Conservation (phyloP, 768 basidiomycete genomes). For the Xanthoconium stramineum region DNA sequence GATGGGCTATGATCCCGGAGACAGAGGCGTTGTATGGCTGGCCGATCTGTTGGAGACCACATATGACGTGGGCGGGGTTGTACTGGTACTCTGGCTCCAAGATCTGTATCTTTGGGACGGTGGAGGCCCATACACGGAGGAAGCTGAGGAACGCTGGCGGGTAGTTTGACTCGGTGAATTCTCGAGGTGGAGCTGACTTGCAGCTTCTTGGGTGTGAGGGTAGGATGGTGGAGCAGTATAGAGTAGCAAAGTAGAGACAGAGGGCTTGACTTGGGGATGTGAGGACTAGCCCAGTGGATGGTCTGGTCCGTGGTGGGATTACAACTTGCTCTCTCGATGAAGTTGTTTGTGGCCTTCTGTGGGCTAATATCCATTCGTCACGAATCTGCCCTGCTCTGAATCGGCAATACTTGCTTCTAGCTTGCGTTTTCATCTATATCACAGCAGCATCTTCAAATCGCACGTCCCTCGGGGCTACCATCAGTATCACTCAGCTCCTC, state of each 20-base stretch:
- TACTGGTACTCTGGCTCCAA: conserved; percentile 67
- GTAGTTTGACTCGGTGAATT: conserved; percentile 66
- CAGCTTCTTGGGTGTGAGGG: conserved; percentile 66
- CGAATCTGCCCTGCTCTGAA: conserved; percentile 31
- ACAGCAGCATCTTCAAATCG: conserved; percentile 62
- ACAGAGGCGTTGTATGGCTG: conserved; percentile 42
- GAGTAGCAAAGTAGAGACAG: conserved; percentile 81
- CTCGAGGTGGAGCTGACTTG: conserved; percentile 48
- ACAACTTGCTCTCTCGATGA: conserved; percentile 46
- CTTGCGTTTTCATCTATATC: conserved; percentile 70
- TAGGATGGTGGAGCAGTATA: conserved; percentile 69
- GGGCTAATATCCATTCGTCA: conserved; percentile 19
- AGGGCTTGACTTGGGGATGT: conserved; percentile 64
- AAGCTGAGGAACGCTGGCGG: conserved; percentile 66
- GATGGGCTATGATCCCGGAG: conserved; percentile 67
- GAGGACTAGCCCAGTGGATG: no score
- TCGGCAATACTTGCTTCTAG: conserved; percentile 35
- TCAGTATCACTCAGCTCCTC: conserved; percentile 54
- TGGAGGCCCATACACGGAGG: conserved; percentile 67
- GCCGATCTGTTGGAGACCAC: conserved; percentile 48
- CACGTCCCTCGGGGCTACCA: conserved; percentile 65
- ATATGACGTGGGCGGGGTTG: conserved; percentile 80
- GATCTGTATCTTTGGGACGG: conserved; percentile 61
- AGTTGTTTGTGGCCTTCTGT: conserved; percentile 53
- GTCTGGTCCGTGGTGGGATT: conserved; percentile 51